Percentiles rank a stretch among this genome's conserved stretches.
Conservation (phyloP, 768 basidiomycete species). For the Trametes maxima region DNA sequence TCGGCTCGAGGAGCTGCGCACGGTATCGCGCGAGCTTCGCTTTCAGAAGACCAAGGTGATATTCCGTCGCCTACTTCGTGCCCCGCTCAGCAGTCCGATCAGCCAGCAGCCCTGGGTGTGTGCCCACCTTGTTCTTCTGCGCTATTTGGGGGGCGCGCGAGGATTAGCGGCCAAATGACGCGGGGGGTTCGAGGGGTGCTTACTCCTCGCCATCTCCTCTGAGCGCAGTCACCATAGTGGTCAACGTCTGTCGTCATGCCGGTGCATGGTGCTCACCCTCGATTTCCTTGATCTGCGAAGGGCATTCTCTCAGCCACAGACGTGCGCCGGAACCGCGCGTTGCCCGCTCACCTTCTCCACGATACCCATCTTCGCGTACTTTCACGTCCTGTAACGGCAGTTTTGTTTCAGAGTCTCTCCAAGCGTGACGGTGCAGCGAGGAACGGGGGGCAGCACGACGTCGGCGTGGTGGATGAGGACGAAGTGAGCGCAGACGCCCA, state of each 20-base stretch:
- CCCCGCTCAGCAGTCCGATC: slow-evolving; percentile 8
- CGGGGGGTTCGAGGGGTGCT: slow-evolving; percentile 37
- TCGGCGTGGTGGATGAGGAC: slow-evolving; percentile 5
- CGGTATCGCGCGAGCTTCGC: slow-evolving; percentile 95
- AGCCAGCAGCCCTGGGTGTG: not conserved
- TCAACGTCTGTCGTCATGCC: not conserved
- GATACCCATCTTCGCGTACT: slow-evolving; percentile 77
- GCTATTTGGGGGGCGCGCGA: slow-evolving; percentile 46
- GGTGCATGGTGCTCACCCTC: slow-evolving; percentile 63
- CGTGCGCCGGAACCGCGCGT: not conserved
- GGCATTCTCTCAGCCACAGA: slow-evolving; percentile 1
- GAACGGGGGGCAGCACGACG: not conserved
- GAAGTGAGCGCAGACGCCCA: slow-evolving; percentile 3
- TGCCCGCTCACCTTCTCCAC: slow-evolving; percentile 73
- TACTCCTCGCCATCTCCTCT: slow-evolving; percentile 99
- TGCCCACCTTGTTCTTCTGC: slow-evolving; percentile 89
- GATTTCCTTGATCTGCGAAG: slow-evolving; percentile 84
- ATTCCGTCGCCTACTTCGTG: slow-evolving; percentile 77
- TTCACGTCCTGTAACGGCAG: not conserved
- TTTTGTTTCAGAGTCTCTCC: not conserved
- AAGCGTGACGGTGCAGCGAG: not conserved
- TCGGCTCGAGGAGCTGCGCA: slow-evolving; percentile 91
- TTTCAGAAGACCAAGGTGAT: slow-evolving; percentile 91
- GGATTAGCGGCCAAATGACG: not conserved
- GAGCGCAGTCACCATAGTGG: slow-evolving; percentile 2